phyloP scores from a whole-genome alignment of 345 rosid species.

The Lepidium aucheri region DNA sequence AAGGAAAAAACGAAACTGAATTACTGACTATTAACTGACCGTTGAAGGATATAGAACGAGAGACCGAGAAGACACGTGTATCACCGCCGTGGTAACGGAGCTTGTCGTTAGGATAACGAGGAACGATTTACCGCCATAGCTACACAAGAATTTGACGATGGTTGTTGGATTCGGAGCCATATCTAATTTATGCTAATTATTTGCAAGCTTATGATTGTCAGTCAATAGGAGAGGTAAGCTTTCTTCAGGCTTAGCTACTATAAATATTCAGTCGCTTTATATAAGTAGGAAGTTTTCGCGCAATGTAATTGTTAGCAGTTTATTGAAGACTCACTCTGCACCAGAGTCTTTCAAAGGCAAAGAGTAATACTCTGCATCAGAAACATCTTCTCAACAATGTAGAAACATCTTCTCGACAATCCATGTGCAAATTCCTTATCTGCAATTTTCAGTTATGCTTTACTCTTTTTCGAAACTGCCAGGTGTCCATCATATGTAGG shows the following conservation, averaged over 20 bases:
- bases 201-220: background rate
- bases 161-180: conserved; percentile 22
- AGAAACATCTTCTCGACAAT: too few relatives aligned
- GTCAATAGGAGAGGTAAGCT: background rate
- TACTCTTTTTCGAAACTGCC: too few relatives aligned
- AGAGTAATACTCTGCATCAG: too few relatives aligned
- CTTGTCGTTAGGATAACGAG: conserved; percentile 76
- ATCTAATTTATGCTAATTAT: background rate
- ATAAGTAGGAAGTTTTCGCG: background rate
- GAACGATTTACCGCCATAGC: conserved; percentile 82
- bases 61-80: conserved; percentile 79
- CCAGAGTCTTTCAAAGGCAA: too few relatives aligned
- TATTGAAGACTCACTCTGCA: too few relatives aligned
- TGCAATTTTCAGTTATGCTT: too few relatives aligned
- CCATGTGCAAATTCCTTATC: too few relatives aligned
- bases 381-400: too few relatives aligned
- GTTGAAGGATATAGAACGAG: conserved; percentile 56
- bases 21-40: conserved; percentile 36
- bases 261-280: background rate
- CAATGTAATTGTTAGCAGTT: too few relatives aligned
- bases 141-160: conserved; percentile 71
- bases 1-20: background rate
- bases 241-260: background rate
- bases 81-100: conserved; percentile 89
- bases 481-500: too few relatives aligned